Evolutionary conservation across 495 filamentous ascomycete genomes (phyloP), one percentile per base, ranked within the genome.

Genomic region (Talaromyces proteolyticus): DNA sequence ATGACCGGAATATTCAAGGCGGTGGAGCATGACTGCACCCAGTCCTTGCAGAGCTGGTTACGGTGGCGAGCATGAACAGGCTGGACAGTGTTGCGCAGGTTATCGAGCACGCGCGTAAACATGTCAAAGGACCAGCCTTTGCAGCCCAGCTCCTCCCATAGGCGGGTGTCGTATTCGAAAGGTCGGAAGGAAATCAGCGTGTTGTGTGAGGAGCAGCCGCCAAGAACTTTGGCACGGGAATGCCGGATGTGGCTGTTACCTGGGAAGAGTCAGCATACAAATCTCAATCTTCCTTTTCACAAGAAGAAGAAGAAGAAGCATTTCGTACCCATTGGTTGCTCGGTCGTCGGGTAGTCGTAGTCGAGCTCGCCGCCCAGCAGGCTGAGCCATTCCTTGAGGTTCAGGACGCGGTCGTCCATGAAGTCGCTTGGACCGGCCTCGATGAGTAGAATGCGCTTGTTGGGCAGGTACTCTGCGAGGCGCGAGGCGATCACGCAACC

Each of bases 131-230:
- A 78, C 88, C 88, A 93, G 51, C 87, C 86, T 56, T 73, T 79
- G 65, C 82, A 86, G 21, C 88, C 88, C 45, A 83, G 72, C 55
- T 76, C 68, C 47, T 84, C 77, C 88, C 88, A 93, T 55, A 79
- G 67, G 44, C 83, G 72, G 66, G 82, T 77, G 63, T 93, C 88
- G 68, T 88, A 87, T 62, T 86, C 79, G 59, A 91, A 91, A 3
- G 88, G 86, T 18, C 87, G 79, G 73, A 91, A 91, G 4, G 85
- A 88, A 60, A 93, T 91, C 47, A 91, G 73, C 22, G 88, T 91
- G 61, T 93, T 93, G 74, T 93, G 88, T 42, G 83, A 87, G 19
- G 86, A 89, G 74, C 88, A 93, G 49, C 88, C 88, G 54, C 88
- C 88, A 21, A 93, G 77, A 11, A 91, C 86, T 71, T 91, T 91